phyloP scores from a whole-genome alignment of 345 rosid genomes.

The Reutealis trisperma region DNA sequence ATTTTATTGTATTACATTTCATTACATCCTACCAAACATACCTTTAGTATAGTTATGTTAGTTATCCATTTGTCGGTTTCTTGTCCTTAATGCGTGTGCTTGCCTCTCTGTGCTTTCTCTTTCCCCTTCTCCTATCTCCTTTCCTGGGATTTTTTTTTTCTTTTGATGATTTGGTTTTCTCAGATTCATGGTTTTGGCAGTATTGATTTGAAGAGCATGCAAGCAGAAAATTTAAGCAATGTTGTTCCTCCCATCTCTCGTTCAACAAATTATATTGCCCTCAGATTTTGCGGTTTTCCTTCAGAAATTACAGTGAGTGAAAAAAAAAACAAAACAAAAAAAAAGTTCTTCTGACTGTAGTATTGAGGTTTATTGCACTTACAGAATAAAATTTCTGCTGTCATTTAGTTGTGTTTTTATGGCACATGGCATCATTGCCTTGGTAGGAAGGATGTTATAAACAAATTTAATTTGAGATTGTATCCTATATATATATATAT shows the following conservation, averaged over 20 bases:
- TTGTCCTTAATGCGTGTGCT: neutral
- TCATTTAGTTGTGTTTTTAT: neutral
- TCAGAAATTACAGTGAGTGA: slow-evolving; percentile 67
- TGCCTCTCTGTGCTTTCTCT: neutral
- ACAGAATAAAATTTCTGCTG: neutral
- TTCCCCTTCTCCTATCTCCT: slow-evolving; percentile 17
- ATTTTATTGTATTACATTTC: too few species aligned
- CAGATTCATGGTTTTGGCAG: slow-evolving; percentile 91
- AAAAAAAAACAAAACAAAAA: slow-evolving; percentile 8
- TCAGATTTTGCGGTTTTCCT: slow-evolving; percentile 63
- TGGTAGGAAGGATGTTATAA: neutral
- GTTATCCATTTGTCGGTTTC: neutral
- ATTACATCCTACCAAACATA: too few species aligned
- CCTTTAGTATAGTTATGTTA: neutral
- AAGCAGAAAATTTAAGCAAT: slow-evolving; percentile 79
- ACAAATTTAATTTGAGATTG: neutral
- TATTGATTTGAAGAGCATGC: slow-evolving; percentile 92
- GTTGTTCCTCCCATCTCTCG: slow-evolving; percentile 89
- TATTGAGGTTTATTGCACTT: neutral
- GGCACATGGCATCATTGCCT: neutral
- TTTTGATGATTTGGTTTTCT: slow-evolving; percentile 50
- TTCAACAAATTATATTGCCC: slow-evolving; percentile 82
- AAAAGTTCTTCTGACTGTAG: neutral
- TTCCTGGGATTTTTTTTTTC: slow-evolving; percentile 24
- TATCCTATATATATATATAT: neutral